Percentiles rank a stretch among this genome's conserved stretches.
These are phyloP conservation scores for Phytophthora agathidicida DNA, from an alignment of 352 stramenopile genomes.

Conservation along the genomic window DNA sequence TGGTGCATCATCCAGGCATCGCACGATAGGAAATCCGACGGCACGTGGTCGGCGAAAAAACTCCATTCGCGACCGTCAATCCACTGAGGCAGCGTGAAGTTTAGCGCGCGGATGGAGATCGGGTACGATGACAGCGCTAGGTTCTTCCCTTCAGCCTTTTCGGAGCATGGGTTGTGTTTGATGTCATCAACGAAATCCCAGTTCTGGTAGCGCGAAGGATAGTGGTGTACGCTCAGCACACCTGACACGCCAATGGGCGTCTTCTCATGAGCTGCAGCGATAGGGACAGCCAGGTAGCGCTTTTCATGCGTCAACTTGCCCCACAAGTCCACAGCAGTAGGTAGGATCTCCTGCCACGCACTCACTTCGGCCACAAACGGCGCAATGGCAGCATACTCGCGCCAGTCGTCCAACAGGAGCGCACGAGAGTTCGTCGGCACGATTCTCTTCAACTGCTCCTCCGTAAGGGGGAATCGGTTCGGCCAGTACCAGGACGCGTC, in stretches of 20 bases:
- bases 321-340: conserved; percentile 56
- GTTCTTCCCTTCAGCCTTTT: conserved; percentile 32
- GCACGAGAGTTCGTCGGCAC: conserved; percentile 50
- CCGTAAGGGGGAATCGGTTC: conserved; percentile 45
- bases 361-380: conserved; percentile 74
- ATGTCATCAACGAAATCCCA: conserved; percentile 89
- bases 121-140: conserved; percentile 75
- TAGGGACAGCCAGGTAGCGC: conserved; percentile 66
- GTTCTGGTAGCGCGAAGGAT: conserved; percentile 85
- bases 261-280: conserved; percentile 70
- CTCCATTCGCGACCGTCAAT: conserved; percentile 79
- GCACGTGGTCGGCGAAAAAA: conserved; percentile 68
- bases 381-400: conserved; percentile 69
- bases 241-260: conserved; percentile 66
- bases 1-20: conserved; percentile 76
- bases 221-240: conserved; percentile 78
- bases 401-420: conserved; percentile 65
- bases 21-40: conserved; percentile 71
- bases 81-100: conserved; percentile 80
- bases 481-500: conserved; percentile 86
- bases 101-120: conserved; percentile 73
- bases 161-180: conserved; percentile 76
- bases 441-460: conserved; percentile 40
- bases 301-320: conserved; percentile 53
- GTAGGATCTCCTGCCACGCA: conserved; percentile 55